Evolutionary conservation across 805 yeast genomes (phyloP).

Genomic region (Jamesozyma jinghongensis): DNA sequence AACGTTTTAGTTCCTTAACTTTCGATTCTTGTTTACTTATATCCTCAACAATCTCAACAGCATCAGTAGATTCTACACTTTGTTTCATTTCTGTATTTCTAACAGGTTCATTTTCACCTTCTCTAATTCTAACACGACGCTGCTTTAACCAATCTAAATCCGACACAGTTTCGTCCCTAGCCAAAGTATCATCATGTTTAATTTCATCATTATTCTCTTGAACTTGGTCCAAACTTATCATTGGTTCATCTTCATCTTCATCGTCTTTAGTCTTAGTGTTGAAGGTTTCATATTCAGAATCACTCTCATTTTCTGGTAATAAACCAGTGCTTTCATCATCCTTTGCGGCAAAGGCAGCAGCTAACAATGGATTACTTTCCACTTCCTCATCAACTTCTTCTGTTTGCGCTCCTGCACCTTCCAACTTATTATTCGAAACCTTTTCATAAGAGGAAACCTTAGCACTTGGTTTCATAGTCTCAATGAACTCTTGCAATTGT

Average conservation of each 20-base stretch:
- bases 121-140: constrained; percentile 63
- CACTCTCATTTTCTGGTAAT: constrained; percentile 33
- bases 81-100: constrained; percentile 5
- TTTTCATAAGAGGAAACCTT: constrained; percentile 68
- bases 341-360: constrained; percentile 34
- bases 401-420: constrained; percentile 14
- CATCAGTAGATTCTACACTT: neutral
- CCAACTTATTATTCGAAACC: neutral
- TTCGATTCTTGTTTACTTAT: constrained; percentile 14
- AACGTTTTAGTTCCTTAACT: constrained; percentile 22
- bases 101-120: constrained; percentile 29
- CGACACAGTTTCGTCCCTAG: constrained; percentile 45
- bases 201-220: constrained; percentile 5
- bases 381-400: constrained; percentile 31
- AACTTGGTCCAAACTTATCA: constrained; percentile 36
- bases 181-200: constrained; percentile 27
- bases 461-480: constrained; percentile 68
- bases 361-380: constrained; percentile 31
- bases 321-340: constrained; percentile 19
- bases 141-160: constrained; percentile 84
- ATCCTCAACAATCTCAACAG: constrained; percentile 3
- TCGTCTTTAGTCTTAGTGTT: constrained; percentile 19
- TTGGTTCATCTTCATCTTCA: constrained; percentile 40
- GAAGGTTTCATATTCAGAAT: constrained; percentile 37
- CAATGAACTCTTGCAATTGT: constrained; percentile 69